Base-by-base conservation (phyloP, 2,329 filamentous ascomycete genomes). In the Stylonectria norvegica region DNA sequence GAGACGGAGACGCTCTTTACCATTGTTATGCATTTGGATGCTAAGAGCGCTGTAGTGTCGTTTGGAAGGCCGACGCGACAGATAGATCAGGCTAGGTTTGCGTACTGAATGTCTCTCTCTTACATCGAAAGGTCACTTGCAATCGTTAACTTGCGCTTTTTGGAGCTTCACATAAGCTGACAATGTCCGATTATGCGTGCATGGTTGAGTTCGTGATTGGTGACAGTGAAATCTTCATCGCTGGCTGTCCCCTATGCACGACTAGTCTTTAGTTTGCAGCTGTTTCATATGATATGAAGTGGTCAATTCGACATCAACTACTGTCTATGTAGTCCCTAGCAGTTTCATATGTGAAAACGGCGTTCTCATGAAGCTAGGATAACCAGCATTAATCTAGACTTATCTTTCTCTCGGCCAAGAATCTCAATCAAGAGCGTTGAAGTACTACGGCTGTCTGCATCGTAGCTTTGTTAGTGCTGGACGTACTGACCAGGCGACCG, bases 1-100 rank as follows among this genome's bases (percentile, higher is more conserved):
- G 48, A 46, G 1, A 38, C 42, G 0, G 34, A 50, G 7, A 55
- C 52, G 2, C 19, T 55, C 0, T 55, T 55, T 5, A 55, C 45
- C 2, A 52, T 55, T 1, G 44, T 53, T 11, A 53, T 55, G 39
- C 38, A 55, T 5, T 11, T 49, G 4, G 31, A 36, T 0, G 38
- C 36, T 1, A 28, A 20, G 15, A 44, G 22, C 9, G 50, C 47
- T 1, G 16, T 30, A 1, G 40, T 55, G 0, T 35, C 33, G 1
- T n/a, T 51, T 31, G 50, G 43, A 1, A 40, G 45, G 4, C 52
- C 27, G 6, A 15, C 27, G 14, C 50, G 2, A 50, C 51, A 2
- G 19, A 15, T 52, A 28, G 29, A 7, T 37, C 28, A 3, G 30
- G 14, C 15, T 6, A 30, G 14, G 27, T 15, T 30, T 15, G 6